These are phyloP conservation scores for Cyberlindnera euphorbiae DNA, from an alignment of 805 yeast genomes.

Conservation along the genomic window DNA sequence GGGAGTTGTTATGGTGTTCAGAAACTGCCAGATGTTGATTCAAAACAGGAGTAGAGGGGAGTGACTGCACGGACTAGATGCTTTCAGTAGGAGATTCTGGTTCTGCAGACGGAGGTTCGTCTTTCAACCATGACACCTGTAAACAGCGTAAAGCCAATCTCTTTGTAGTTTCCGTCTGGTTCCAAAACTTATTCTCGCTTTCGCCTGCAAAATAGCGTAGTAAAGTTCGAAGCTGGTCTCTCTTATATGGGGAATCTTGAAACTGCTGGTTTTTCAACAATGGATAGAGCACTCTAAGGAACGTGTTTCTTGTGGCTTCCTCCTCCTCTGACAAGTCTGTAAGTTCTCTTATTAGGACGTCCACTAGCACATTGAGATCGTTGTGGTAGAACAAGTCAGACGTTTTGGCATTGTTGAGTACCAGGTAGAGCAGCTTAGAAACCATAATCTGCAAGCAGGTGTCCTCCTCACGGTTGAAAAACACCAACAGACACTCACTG, in stretches of 20 bases:
- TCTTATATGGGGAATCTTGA: constrained; percentile 51
- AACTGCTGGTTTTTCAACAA: constrained; percentile 64
- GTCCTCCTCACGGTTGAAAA: constrained; percentile 74
- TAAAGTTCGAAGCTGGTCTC: constrained; percentile 45
- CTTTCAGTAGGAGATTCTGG: neutral
- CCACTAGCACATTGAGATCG: constrained; percentile 79
- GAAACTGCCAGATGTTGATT: neutral
- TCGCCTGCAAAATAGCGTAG: constrained; percentile 41
- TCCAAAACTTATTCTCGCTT: constrained; percentile 30
- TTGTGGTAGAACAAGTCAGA: constrained; percentile 71
- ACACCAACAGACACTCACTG: constrained; percentile 64
- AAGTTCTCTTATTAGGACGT: constrained; percentile 77
- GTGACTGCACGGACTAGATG: neutral
- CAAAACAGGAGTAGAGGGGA: constrained; percentile 3
- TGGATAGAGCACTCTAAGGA: constrained; percentile 70
- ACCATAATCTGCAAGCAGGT: constrained; percentile 70
- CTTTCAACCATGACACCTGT: constrained; percentile 29
- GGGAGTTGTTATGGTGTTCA: constrained; percentile 24
- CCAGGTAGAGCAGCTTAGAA: constrained; percentile 68
- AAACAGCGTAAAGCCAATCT: constrained; percentile 33
- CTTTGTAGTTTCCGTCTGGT: constrained; percentile 34
- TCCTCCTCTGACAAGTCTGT: constrained; percentile 59
- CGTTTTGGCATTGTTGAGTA: constrained; percentile 58
- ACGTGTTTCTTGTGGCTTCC: constrained; percentile 59
- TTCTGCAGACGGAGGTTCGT: neutral